Evolutionary conservation across 352 stramenopile genomes (phyloP).

Genomic region (Phytopythium sindhum): DNA sequence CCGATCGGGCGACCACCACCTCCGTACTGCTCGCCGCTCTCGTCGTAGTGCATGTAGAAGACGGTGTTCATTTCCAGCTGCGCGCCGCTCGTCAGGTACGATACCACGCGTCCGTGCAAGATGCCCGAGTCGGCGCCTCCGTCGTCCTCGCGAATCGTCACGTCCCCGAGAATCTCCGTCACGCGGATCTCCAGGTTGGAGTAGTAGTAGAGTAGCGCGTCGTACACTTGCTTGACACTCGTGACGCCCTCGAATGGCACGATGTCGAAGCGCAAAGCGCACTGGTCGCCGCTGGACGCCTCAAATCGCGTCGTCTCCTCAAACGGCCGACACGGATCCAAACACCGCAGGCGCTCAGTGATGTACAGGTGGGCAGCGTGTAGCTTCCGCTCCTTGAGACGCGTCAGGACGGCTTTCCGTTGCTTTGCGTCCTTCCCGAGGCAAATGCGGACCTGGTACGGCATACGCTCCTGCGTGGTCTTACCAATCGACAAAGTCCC

Average conservation of each 20-base stretch:
- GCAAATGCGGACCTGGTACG: background rate
- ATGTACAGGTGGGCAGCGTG: background rate
- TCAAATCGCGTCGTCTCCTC: slow-evolving; percentile 38
- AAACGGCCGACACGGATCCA: slow-evolving; percentile 8
- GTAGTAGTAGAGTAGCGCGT: slow-evolving; percentile 49
- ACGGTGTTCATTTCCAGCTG: slow-evolving; percentile 26
- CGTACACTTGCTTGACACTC: slow-evolving; percentile 44
- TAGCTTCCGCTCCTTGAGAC: background rate
- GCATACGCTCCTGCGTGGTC: background rate
- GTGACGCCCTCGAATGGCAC: slow-evolving; percentile 36
- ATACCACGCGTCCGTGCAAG: slow-evolving; percentile 44
- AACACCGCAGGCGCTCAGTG: background rate
- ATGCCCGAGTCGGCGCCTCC: slow-evolving; percentile 39
- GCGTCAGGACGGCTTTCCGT: background rate
- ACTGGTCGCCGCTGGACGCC: slow-evolving; percentile 37
- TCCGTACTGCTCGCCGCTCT: slow-evolving; percentile 16
- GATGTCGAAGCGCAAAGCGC: slow-evolving; percentile 39
- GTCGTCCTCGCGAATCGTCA: slow-evolving; percentile 59
- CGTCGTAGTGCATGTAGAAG: slow-evolving; percentile 36
- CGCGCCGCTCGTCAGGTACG: slow-evolving; percentile 19
- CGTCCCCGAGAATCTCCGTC: slow-evolving; percentile 47
- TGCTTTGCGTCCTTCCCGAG: background rate
- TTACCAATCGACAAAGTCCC: background rate
- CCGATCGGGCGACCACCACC: slow-evolving; percentile 23
- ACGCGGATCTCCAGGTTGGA: slow-evolving; percentile 63